Conservation (phyloP, 208 protist genomes). For the Lotmaria passim region DNA sequence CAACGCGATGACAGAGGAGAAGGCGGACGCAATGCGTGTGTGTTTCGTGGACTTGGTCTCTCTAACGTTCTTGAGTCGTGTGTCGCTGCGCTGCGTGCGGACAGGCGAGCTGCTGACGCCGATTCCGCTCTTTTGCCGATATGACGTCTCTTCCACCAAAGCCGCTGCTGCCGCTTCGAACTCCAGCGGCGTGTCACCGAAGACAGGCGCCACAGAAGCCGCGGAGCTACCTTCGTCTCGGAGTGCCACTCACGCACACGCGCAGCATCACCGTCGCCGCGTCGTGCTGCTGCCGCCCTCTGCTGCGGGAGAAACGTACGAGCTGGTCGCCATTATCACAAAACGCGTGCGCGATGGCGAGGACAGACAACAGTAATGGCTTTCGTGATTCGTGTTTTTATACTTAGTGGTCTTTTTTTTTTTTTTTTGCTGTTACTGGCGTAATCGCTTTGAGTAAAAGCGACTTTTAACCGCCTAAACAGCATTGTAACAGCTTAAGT, state of each 20-base stretch:
- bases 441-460: too few relatives aligned
- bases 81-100: conserved; percentile 15
- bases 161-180: too few relatives aligned
- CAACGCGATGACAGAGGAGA: background rate
- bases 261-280: conserved; percentile 29
- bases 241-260: background rate
- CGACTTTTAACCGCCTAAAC: too few relatives aligned
- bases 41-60: conserved; percentile 27
- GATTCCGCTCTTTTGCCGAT: conserved; percentile 22
- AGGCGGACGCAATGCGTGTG: background rate
- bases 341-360: conserved; percentile 19
- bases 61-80: conserved; percentile 1
- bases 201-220: too few relatives aligned
- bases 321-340: conserved; percentile 12
- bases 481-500: too few relatives aligned
- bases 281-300: conserved; percentile 25
- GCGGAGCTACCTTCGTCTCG: too few relatives aligned
- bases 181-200: too few relatives aligned
- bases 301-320: conserved; percentile 16
- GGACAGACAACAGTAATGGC: background rate
- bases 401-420: too few relatives aligned
- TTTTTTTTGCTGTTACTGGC: too few relatives aligned
- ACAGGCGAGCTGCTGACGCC: conserved; percentile 21
- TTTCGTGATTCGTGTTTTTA: background rate
- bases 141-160: background rate